Evolutionary conservation across 2,329 filamentous ascomycete genomes (phyloP).

Genomic region (Aspergillus sergii): DNA sequence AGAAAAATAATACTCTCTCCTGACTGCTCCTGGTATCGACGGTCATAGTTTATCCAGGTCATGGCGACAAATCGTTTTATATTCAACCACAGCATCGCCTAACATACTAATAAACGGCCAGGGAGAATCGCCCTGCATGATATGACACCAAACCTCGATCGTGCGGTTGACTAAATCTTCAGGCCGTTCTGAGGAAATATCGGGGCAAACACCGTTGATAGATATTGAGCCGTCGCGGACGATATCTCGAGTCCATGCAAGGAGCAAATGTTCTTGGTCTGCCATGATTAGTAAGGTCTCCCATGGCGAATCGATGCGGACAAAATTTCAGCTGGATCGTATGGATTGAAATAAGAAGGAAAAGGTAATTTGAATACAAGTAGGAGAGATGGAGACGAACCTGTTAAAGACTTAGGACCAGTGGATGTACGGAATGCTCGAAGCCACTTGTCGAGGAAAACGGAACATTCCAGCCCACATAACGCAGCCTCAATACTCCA

Average conservation of each 20-base stretch:
- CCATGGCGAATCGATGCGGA: not conserved
- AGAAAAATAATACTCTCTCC: not conserved
- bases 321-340: not conserved
- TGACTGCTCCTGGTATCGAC: not conserved
- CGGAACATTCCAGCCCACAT: slow-evolving; percentile 1
- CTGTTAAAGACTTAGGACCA: not conserved
- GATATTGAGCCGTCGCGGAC: not conserved
- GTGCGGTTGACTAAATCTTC: not conserved
- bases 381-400: not conserved
- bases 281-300: not conserved
- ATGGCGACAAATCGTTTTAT: not conserved
- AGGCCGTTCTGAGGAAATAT: not conserved
- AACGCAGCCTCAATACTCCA: slow-evolving; percentile 7
- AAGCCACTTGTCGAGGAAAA: slow-evolving; percentile 10
- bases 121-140: not conserved
- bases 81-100: not conserved
- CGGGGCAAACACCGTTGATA: not conserved
- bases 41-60: not conserved
- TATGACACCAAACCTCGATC: not conserved
- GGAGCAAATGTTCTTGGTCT: not conserved
- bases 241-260: not conserved
- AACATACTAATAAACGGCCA: not conserved
- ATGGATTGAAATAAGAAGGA: not conserved
- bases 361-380: no score
- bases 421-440: not conserved